Base-by-base conservation (phyloP, 306 rosid genomes). In the Prunus salicina region DNA sequence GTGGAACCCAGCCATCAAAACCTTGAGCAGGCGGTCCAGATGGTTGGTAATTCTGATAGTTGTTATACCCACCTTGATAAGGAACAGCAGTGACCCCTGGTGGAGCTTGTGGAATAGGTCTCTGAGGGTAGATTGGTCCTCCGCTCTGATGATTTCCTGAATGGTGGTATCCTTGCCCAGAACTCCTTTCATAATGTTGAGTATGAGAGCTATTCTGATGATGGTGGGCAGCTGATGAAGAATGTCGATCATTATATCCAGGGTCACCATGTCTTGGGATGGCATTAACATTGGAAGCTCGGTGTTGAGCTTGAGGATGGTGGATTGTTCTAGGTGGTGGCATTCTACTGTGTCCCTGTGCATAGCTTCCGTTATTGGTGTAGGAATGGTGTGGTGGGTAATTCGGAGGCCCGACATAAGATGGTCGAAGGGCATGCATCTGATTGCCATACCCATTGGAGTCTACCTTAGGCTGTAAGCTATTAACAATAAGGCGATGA, bases 401-500 rank as follows among this genome's bases (percentile, higher is more conserved):
- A 69, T 72, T 75, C 22, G 64, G 74, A 25, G 84, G 80, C 11
- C 77, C 69, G 2, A 53, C 75, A 70, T 84, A 80, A 34, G 89
- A 24, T 12, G n/a, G 73, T 25, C 75, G 77, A 1, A 76, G 84
- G 60, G 77, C 81, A 52, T 82, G 83, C 76, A 24, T 79, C 4
- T 61, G 80, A 79, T 79, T 67, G 19, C 41, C 78, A 64, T 81
- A 67, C 25, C 87, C 90, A 76, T 86, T 85, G 51, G 8, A 27
- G 47, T 78, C 86, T 8, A 16, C 77, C 78, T 76, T 93, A 22
- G 4, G 76, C 58, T 81, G 93, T 72, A 93, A 80, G 67, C 93
- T 88, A 82, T 88, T 93, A 18, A 43, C 81, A 47, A 91, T 78
- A 8, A 93, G 88, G 46, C 97, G 89, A 66, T 73, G 95, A 28